phyloP scores from a whole-genome alignment of 2,329 filamentous ascomycete species.

The Aschersonia sp. region DNA sequence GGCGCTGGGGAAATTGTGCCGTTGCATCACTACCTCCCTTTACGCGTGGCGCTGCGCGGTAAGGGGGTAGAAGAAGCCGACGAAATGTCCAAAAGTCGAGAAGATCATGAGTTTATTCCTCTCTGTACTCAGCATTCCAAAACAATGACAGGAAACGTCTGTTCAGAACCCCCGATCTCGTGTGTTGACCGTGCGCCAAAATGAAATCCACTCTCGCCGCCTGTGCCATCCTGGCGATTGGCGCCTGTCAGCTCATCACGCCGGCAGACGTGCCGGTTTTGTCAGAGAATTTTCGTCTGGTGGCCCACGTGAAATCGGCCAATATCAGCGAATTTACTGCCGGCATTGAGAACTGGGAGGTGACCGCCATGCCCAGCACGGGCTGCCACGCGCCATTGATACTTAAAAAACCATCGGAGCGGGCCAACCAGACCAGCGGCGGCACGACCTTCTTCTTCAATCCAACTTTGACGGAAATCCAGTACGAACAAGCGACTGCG shows the following conservation, averaged over 20 bases:
- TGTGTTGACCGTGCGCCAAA: not conserved
- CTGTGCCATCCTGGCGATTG: not conserved
- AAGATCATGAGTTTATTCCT: not conserved
- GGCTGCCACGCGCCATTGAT: conserved; percentile 1
- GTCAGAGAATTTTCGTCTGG: conserved; percentile 1
- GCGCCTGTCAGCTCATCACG: not conserved
- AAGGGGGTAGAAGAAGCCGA: not conserved
- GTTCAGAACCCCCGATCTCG: not conserved
- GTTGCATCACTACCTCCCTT: not conserved
- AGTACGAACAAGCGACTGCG: not conserved
- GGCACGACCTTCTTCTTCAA: conserved; percentile 3
- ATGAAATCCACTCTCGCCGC: not conserved
- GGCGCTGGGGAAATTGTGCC: not conserved
- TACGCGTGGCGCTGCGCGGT: not conserved
- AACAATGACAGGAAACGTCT: too few species aligned
- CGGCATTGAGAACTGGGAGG: conserved; percentile 3
- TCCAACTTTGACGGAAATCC: not conserved
- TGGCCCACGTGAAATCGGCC: conserved; percentile 2
- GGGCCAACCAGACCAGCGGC: not conserved
- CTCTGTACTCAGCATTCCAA: too few species aligned
- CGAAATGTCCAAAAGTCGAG: not conserved
- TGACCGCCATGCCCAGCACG: not conserved
- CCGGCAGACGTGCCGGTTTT: not conserved
- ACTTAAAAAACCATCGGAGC: not conserved
- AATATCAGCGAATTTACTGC: conserved; percentile 1